phyloP scores from a whole-genome alignment of 1,284 basidiomycete genomes.

The Puccinia horiana region DNA sequence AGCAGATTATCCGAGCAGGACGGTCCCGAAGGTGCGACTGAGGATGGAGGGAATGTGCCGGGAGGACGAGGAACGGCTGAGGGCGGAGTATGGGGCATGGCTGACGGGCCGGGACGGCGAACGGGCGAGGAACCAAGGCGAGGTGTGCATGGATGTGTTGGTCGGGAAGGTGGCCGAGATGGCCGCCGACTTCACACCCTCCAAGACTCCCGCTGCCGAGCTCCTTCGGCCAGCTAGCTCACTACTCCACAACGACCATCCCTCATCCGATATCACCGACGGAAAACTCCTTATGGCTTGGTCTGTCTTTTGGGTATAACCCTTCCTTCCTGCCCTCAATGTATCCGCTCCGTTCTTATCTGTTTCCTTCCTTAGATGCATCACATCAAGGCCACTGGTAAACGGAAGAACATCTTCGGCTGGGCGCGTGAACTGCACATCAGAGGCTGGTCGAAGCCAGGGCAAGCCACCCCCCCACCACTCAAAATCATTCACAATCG shows the following conservation, averaged over 20 bases:
- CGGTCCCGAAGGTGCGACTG: background rate
- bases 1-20: background rate
- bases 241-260: background rate
- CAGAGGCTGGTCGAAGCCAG: constrained; percentile 34
- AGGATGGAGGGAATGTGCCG: background rate
- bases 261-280: background rate
- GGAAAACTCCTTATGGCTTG: constrained; percentile 7
- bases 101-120: background rate
- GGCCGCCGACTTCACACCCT: background rate
- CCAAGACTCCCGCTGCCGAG: background rate
- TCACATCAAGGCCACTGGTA: constrained; percentile 31
- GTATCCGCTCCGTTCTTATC: no score
- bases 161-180: background rate
- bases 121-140: background rate
- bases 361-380: constrained; percentile 8
- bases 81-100: background rate
- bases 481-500: background rate
- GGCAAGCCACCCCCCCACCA: background rate
- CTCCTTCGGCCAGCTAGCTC: background rate
- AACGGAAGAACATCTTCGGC: constrained; percentile 29
- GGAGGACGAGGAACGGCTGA: background rate
- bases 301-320: constrained; percentile 36
- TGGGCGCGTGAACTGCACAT: constrained; percentile 27
- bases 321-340: background rate
- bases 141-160: constrained; percentile 20